Base-by-base conservation (phyloP, 495 filamentous ascomycete species). In the Lepidopterella palustris region DNA sequence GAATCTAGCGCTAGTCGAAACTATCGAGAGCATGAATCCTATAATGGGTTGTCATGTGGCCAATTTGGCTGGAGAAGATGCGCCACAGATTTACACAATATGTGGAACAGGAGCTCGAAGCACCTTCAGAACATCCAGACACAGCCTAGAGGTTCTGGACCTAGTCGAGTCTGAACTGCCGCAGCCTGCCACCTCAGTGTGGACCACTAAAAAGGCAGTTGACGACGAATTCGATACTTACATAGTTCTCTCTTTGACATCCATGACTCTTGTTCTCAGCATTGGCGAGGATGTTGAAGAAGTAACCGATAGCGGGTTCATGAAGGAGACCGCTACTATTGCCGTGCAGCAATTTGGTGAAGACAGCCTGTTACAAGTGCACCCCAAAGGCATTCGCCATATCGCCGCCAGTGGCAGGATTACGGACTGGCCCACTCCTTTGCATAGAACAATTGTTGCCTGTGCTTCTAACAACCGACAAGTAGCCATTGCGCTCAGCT, bases 231-330 rank as follows among this genome's bases (percentile, higher is more conserved):
- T 82, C 66, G 91, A 99, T 74, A 65, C 84, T 10, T 87, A 88
- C 61, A 87, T 90, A 50, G 75, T 90, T 27, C 76, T 90, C 8
- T 87, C 82, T 2, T 85, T 88, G 58, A 76, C 78, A 29, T 86
- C 87, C 47, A 80, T 81, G 26, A 90, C 95, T 0, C 77, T 97
- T 13, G 90, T 97, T 3, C 78, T 99, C 21, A 90, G 88, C 61
- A 96, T 99, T 58, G 95, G 93, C 9, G 93, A 97, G 71, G 95
- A 89, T 4, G 93, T 99, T 0, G 91, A 96, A 70, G 90, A 97
- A 73, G 91, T 96, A 5, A 88, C 85, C 10, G 89, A 97, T 68
- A 92, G 90, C 28, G 90, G 92, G 0, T 97, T 99, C 67, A 77
- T 97, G 20, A 86, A 87, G 0, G 85, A 84, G 9, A 90, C 90